Percentiles rank a stretch among this genome's conserved stretches.
Conservation (phyloP, 2,329 filamentous ascomycete species). For the Aspergillus flavus region DNA sequence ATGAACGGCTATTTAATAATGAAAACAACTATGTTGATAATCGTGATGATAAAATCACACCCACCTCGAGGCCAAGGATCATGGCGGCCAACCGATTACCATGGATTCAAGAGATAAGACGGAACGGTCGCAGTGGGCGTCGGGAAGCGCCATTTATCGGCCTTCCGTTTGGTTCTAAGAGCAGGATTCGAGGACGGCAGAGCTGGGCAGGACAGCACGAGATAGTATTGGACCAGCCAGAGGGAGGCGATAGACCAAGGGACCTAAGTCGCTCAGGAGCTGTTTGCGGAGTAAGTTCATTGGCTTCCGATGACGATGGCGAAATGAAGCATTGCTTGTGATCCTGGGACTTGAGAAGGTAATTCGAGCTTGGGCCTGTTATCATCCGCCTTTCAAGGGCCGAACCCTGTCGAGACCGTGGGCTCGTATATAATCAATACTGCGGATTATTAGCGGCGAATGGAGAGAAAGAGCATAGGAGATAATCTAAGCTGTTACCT, state of each 20-base stretch:
- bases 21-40: background rate
- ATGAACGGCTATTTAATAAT: background rate
- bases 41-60: background rate
- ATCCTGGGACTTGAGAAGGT: background rate
- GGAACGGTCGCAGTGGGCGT: background rate
- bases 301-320: constrained; percentile 5
- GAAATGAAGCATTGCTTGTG: constrained; percentile 3
- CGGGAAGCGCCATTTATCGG: constrained; percentile 3
- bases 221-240: constrained; percentile 17
- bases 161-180: background rate
- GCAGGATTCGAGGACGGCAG: background rate
- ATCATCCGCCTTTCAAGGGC: background rate
- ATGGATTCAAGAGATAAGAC: constrained; percentile 1
- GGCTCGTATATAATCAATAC: background rate
- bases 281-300: constrained; percentile 2
- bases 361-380: background rate
- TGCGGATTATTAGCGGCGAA: background rate
- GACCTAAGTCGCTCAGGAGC: constrained; percentile 3
- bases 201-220: constrained; percentile 8
- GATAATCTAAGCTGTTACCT: constrained; percentile 1
- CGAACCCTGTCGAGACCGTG: background rate
- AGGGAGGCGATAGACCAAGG: constrained; percentile 15
- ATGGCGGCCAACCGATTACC: background rate
- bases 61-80: background rate
- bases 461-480: background rate